These are phyloP conservation scores for Penicillium concentricum DNA, from an alignment of 2,329 filamentous ascomycete genomes.

Conservation along the genomic window DNA sequence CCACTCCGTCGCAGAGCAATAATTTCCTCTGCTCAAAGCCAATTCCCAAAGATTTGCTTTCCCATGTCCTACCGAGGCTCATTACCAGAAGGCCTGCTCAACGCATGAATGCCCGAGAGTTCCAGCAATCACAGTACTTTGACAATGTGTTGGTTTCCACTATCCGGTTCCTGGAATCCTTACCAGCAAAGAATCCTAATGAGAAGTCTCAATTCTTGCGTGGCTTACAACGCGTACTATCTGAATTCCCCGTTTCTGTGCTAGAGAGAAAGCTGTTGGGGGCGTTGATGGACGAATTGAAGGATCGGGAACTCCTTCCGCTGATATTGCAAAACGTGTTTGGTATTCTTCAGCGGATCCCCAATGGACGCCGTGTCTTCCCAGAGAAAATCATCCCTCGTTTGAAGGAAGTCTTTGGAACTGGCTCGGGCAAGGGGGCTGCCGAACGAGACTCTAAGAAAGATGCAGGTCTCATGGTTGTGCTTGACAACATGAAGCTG, in stretches of 20 bases:
- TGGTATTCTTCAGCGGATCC: slow-evolving; percentile 77
- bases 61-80: slow-evolving; percentile 75
- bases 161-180: slow-evolving; percentile 86
- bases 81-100: slow-evolving; percentile 86
- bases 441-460: slow-evolving; percentile 77
- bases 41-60: slow-evolving; percentile 74
- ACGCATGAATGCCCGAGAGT: slow-evolving; percentile 81
- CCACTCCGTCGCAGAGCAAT: slow-evolving; percentile 75
- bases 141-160: slow-evolving; percentile 96
- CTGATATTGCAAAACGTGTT: slow-evolving; percentile 89
- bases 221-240: slow-evolving; percentile 79
- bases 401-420: slow-evolving; percentile 78
- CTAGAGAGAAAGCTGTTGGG: slow-evolving; percentile 93
- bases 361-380: slow-evolving; percentile 74
- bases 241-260: slow-evolving; percentile 89
- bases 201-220: slow-evolving; percentile 93
- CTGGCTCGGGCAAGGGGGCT: slow-evolving; percentile 46
- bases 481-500: slow-evolving; percentile 77
- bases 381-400: slow-evolving; percentile 82
- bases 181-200: slow-evolving; percentile 85
- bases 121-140: slow-evolving; percentile 94
- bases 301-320: slow-evolving; percentile 82
- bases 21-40: slow-evolving; percentile 78
- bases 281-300: slow-evolving; percentile 85
- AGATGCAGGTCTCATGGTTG: slow-evolving; percentile 87